Base-by-base conservation (phyloP, 2,329 filamentous ascomycete species). In the Phaeomoniella chlamydospora region DNA sequence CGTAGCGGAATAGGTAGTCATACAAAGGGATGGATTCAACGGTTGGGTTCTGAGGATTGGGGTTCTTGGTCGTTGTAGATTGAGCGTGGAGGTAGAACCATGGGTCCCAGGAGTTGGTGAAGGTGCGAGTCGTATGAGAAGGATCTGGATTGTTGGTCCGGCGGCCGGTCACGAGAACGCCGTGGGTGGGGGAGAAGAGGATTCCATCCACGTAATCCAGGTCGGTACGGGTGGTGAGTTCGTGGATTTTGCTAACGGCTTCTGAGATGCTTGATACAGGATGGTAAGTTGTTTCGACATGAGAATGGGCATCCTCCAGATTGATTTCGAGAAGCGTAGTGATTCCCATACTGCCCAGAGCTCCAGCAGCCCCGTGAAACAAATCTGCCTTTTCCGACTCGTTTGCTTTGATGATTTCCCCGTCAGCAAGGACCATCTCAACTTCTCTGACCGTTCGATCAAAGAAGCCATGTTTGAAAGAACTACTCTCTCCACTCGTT, bases 11-110 rank as follows among this genome's bases (percentile, higher is more conserved):
- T 4, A 76, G 56, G 43, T 75, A 75, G 33, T 70, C 66, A 4
- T 55, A 51, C 0, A 68, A 45, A 1, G 67, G 67, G 1, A 69
- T 58, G 2, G 50, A 46, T 43, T 68, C 64, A 5, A 43, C 49
- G 4, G 37, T 33, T 30, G 51, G 43, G 3, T 32, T 29, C 3
- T 18, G 36, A 29, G 4, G 32, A 4, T 29, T 40, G n/a, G n/a
- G n/a, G 6, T 37, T 41, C 22, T 26, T 26, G 4, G 35, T 34
- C 9, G 48, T 45, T 4, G 44, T 43, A n/a, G 63, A 53, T 43
- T 72, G 56, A 1, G 70, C 77, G 43, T 80, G 78, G 2, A 84
- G 58, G 40, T 83, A 85, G 49, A 82, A 83, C 81, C 80, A 86
- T 0, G 76, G 72, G 43, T 86, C 80, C 3, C 52, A 53, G 2